Percentiles rank a stretch among this genome's conserved stretches.
These are phyloP conservation scores for Sutorius eximius DNA, from an alignment of 1,284 basidiomycete genomes.

Conservation along the genomic window DNA sequence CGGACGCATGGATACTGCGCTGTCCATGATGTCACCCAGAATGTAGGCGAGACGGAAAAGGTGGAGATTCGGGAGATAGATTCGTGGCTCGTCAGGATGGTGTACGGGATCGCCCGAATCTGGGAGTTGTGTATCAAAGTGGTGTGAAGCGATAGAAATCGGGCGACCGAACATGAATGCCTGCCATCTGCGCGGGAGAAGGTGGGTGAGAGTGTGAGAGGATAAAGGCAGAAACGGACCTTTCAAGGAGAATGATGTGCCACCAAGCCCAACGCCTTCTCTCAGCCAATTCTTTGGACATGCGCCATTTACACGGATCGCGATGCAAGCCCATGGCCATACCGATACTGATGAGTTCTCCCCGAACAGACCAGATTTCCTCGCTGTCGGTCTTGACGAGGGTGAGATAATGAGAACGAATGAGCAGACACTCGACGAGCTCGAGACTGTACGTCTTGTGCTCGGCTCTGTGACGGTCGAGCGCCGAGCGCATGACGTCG, in stretches of 20 bases:
- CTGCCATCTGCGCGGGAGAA: slow-evolving; percentile 60
- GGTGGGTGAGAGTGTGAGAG: slow-evolving; percentile 13
- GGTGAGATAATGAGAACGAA: slow-evolving; percentile 67
- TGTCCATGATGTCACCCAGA: slow-evolving; percentile 79
- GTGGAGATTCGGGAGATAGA: slow-evolving; percentile 71
- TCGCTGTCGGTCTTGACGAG: slow-evolving; percentile 73
- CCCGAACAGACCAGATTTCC: slow-evolving; percentile 72
- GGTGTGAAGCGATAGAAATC: slow-evolving; percentile 67
- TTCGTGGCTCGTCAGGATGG: slow-evolving; percentile 56
- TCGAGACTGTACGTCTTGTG: slow-evolving; percentile 67
- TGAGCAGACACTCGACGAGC: slow-evolving; percentile 69
- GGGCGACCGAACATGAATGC: slow-evolving; percentile 83
- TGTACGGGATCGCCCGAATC: slow-evolving; percentile 58
- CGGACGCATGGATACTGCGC: slow-evolving; percentile 71
- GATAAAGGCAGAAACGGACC: slow-evolving; percentile 43
- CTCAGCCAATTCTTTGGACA: slow-evolving; percentile 66
- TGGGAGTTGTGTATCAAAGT: slow-evolving; percentile 76
- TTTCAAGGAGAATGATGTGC: slow-evolving; percentile 76
- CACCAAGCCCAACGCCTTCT: slow-evolving; percentile 83
- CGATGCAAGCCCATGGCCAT: slow-evolving; percentile 81
- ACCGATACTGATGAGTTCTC: slow-evolving; percentile 69
- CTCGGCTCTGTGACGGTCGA: slow-evolving; percentile 62
- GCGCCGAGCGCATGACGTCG: slow-evolving; percentile 61
- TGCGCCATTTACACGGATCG: slow-evolving; percentile 71
- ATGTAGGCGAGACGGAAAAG: slow-evolving; percentile 74